Evolutionary conservation across 148 eudicot species (phyloP), one percentile per base, ranked within the genome.

Genomic region (Bassia scoparia): DNA sequence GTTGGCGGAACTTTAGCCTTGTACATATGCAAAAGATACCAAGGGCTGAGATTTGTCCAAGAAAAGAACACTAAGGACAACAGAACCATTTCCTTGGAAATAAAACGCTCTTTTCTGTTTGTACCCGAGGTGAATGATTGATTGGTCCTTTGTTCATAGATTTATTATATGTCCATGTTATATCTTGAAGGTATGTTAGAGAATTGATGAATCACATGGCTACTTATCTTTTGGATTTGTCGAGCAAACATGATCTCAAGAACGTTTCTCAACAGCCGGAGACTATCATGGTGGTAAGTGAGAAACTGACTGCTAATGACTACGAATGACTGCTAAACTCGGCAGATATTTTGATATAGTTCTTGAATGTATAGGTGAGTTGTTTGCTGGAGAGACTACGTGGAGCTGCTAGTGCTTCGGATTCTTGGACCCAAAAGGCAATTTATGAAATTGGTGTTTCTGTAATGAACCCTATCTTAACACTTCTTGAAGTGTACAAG

Each of bases 351-450:
- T n/a, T 64, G 17, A 67, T 43, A 24, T 66, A 24, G 26, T 16
- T 37, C 27, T 71, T 71, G 65, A 44, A 80, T 59, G 65, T 55
- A 63, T 79, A 95, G 98, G 89, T 91, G 66, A 87, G 86, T 73
- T 95, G 97, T 86, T 80, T 91, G 79, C 81, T 91, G 80, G 98
- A 95, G 79, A 90, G 98, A 60, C 89, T 95, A 77, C 94, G 96
- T 80, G 98, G 98, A 77, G 92, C 87, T 84, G 90, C 97, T 62
- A 82, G 91, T 83, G 98, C 96, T 59, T 85, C 93, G 66, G 97
- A 95, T 81, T 93, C 98, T 78, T 87, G 93, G 72, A 91, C 89
- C 48, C 97, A 88, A 79, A 89, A 84, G 81, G 97, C 98, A 76
- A 81, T 89, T 74, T 95, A 88, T 85, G 91, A 91, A 81, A 85